Percentiles rank a stretch among this genome's conserved stretches.
phyloP scores from a whole-genome alignment of 225 moss, liverwort and hornwort species.

The Physcomitrium patens region DNA sequence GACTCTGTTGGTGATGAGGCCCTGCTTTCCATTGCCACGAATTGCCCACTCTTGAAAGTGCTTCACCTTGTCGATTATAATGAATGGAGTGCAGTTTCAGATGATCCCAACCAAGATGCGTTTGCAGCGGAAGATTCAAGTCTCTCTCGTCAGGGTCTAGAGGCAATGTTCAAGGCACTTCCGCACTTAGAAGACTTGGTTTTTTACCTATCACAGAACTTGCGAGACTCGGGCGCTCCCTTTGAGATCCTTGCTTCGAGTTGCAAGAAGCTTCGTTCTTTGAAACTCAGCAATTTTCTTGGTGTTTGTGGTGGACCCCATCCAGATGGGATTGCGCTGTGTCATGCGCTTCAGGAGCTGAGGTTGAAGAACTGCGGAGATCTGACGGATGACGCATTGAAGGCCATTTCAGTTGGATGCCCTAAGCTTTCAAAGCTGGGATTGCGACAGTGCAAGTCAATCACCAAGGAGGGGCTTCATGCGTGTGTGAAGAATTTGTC shows the following conservation, averaged over 20 bases:
- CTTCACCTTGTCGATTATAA: conserved; percentile 84
- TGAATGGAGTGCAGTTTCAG: conserved; percentile 52
- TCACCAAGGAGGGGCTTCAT: conserved; percentile 72
- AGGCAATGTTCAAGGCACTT: conserved; percentile 74
- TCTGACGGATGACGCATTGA: conserved; percentile 61
- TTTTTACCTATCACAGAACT: conserved; percentile 70
- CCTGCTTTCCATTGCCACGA: conserved; percentile 58
- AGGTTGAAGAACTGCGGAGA: conserved; percentile 73
- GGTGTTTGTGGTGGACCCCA: conserved; percentile 76
- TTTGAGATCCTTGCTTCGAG: conserved; percentile 67
- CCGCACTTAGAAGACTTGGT: conserved; percentile 69
- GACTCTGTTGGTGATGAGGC: conserved; percentile 73
- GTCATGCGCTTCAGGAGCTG: conserved; percentile 57
- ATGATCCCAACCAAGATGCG: conserved; percentile 58
- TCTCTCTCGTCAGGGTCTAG: conserved; percentile 70
- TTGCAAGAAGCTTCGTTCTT: conserved; percentile 61
- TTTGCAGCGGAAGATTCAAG: conserved; percentile 61
- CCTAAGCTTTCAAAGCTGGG: conserved; percentile 60
- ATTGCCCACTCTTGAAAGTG: conserved; percentile 65
- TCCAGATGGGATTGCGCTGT: conserved; percentile 69
- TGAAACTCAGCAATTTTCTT: conserved; percentile 84
- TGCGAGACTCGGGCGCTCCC: conserved; percentile 58
- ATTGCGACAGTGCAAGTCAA: conserved; percentile 60
- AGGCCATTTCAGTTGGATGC: conserved; percentile 66
- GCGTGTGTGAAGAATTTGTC: conserved; percentile 55